Evolutionary conservation across 164 flowering plant genomes (phyloP), one percentile per base, ranked within the genome.

Genomic region (Pachysandra terminalis): DNA sequence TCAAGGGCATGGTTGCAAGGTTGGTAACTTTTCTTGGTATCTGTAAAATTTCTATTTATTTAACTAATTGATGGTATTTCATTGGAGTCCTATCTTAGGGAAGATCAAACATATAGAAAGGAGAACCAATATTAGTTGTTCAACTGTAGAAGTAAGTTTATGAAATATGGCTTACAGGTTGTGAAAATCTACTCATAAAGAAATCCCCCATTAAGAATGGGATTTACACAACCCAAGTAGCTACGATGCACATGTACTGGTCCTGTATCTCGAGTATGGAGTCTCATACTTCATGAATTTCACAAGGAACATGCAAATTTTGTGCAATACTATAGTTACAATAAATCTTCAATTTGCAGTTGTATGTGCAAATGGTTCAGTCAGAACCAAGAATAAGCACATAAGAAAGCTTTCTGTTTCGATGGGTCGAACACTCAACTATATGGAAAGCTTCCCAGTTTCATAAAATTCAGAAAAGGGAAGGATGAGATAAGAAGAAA

Each of bases 1-100:
- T 52, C 59, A 63, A 35, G 55, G 52, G 49, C 82, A 82, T 65
- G 63, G 78, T 53, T 93, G 98, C 78, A 52, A 59, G 87, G 98
- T 85, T 73, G 26, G 61, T 67, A 16, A 45, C 61, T 64, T 66
- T 23, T 16, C 64, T 57, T 56, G 3, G 16, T 54, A 5, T 25
- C 35, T 23, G 10, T 32, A 28, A 2, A 32, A 58, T 27, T 58
- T 58, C 26, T 58, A 13, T 58, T 26, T 9, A 58, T 58, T 4
- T 3, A 19, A 14, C n/a, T 13, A 58, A 58, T 7, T 58, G 19
- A 17, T 58, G 40, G 60, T 6, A 26, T 26, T 58, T 17, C 61
- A 58, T 58, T 13, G 5, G 14, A 55, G n/a, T 23, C 37, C 16
- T 6, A 15, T 23, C 26, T 58, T 26, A 12, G 37, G 17, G 3